phyloP scores from a whole-genome alignment of 1,284 basidiomycete species.

The Tranzscheliella williamsii region DNA sequence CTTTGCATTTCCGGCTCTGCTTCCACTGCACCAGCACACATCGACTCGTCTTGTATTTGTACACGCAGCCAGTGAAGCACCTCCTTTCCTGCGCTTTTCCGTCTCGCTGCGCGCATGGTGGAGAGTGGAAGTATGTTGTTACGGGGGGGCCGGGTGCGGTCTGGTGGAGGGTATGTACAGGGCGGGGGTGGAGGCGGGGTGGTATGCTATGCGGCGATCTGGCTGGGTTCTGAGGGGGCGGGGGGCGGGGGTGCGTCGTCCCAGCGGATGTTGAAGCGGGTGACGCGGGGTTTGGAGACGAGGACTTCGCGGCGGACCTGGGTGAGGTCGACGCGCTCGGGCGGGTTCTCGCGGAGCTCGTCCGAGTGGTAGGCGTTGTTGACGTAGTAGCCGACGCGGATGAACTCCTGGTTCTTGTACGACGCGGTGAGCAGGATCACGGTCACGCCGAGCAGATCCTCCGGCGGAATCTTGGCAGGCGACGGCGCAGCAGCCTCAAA shows the following conservation, averaged over 20 bases:
- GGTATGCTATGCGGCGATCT: too few relatives aligned
- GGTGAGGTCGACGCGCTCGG: constrained; percentile 52
- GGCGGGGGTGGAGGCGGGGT: too few relatives aligned
- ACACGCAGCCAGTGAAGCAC: too few relatives aligned
- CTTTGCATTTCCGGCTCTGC: too few relatives aligned
- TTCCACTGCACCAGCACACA: too few relatives aligned
- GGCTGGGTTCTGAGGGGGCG: not conserved
- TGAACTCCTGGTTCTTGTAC: constrained; percentile 90
- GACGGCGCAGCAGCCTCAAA: constrained; percentile 69
- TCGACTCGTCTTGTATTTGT: too few relatives aligned
- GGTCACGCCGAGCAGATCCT: constrained; percentile 85
- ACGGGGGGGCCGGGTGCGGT: too few relatives aligned
- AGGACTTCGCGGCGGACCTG: constrained; percentile 80
- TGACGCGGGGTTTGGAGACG: constrained; percentile 89
- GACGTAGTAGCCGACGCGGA: constrained; percentile 98
- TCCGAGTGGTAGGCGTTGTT: constrained; percentile 97
- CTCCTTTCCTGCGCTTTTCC: too few relatives aligned
- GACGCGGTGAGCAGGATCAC: constrained; percentile 88
- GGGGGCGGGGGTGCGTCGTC: constrained; percentile 6
- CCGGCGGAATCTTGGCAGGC: constrained; percentile 74
- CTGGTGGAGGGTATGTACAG: too few relatives aligned
- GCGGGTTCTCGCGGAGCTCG: constrained; percentile 64
- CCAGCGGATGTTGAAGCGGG: constrained; percentile 69
- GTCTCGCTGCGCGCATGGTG: too few relatives aligned
- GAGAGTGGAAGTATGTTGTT: too few relatives aligned